phyloP scores from a whole-genome alignment of 495 filamentous ascomycete species.

The Aspergillus ellipticus region DNA sequence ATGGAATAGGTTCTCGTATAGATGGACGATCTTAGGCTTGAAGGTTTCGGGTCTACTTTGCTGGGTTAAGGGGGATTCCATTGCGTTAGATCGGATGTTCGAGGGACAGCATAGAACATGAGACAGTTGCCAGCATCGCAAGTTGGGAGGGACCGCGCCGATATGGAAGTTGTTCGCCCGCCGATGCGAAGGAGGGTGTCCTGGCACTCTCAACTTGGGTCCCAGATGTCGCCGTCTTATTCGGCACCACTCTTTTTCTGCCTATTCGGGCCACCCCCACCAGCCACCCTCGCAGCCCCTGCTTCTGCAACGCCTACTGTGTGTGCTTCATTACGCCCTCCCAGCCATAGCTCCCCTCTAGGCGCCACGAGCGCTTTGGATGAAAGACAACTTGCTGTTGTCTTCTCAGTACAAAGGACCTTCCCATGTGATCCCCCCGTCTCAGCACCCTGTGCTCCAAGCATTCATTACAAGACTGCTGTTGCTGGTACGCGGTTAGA shows the following conservation, averaged over 20 bases:
- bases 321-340: too few species aligned
- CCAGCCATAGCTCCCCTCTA: constrained; percentile 6
- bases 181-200: neutral
- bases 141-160: neutral
- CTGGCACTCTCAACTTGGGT: neutral
- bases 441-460: too few species aligned
- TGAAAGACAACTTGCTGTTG: neutral
- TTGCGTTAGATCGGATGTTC: constrained; percentile 31
- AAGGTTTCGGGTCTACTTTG: constrained; percentile 88
- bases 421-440: too few species aligned
- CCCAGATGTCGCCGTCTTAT: constrained; percentile 14
- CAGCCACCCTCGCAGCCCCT: constrained; percentile 14
- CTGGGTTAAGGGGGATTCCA: constrained; percentile 91
- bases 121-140: constrained; percentile 15
- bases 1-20: constrained; percentile 85
- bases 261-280: constrained; percentile 11
- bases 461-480: neutral
- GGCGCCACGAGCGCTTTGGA: neutral
- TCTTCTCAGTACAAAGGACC: too few species aligned
- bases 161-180: neutral
- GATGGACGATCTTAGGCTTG: constrained; percentile 84
- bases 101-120: constrained; percentile 11
- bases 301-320: neutral
- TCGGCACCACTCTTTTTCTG: constrained; percentile 14
- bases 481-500: neutral